Percentiles rank a stretch among this genome's conserved stretches.
Conservation (phyloP, 164 flowering plant genomes). For the Nelumbo lutea region DNA sequence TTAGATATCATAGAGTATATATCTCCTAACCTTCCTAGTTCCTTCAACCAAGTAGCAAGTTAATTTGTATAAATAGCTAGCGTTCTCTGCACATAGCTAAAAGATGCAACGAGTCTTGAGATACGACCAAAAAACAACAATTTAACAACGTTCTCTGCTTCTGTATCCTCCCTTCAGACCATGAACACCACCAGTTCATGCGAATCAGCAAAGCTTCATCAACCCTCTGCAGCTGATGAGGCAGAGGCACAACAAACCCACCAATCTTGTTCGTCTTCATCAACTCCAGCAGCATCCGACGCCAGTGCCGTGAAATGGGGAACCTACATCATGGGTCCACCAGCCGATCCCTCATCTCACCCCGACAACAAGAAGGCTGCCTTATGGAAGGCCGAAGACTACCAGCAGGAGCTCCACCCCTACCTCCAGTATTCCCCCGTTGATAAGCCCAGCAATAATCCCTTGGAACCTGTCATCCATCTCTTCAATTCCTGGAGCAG, state of each 20-base stretch:
- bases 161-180: no score
- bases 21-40: no score
- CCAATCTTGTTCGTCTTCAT: background rate
- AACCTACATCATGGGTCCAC: conserved; percentile 64
- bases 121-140: no score
- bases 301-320: conserved; percentile 55
- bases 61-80: no score
- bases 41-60: no score
- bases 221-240: no score
- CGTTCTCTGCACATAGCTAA: no score
- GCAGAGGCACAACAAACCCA: no score
- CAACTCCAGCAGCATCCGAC: conserved; percentile 1
- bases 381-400: no score
- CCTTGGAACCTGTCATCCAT: conserved; percentile 28
- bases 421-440: conserved; percentile 33
- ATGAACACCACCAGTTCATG: background rate
- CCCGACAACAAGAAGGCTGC: conserved; percentile 64
- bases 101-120: no score
- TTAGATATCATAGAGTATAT: no score
- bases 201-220: conserved; percentile 1
- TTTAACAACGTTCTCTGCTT: no score
- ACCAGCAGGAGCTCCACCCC: conserved; percentile 28
- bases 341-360: conserved; percentile 58
- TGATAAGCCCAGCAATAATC: conserved; percentile 29
- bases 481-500: conserved; percentile 21